Evolutionary conservation across 1,284 basidiomycete species (phyloP), one percentile per base, ranked within the genome.

Genomic region (Sparassis latifolia): DNA sequence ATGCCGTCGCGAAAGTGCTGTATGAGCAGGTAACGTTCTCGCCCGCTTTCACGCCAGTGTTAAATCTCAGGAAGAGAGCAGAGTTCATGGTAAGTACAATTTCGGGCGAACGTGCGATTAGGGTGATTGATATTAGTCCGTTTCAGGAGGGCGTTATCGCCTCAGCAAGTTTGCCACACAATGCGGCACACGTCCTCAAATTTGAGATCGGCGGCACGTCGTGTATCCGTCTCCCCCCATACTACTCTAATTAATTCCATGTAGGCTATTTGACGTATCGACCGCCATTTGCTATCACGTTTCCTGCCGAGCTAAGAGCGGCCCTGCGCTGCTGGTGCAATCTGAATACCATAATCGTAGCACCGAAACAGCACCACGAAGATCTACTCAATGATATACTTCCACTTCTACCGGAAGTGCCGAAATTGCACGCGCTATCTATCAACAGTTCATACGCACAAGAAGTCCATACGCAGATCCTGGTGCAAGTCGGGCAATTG

Each of bases 151-250:
- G 51, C 3, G 63, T 71, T 48, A 68, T 78, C 43, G 45, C 55
- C 1, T 75, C 77, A 3, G 74, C 77, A 2, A 66, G 61, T 45
- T 59, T 71, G 12, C 66, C 71, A 7, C 62, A 65, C 48, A 69
- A 79, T 52, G 68, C 71, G 3, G 49, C 49, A 2, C 60, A 71
- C 50, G 77, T 79, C 1, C 58, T 64, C 10, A 59, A 64, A 38
- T 59, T 80, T 7, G 69, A 72, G 61, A 66, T 79, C 44, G 65
- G 66, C 45, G 76, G 77, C 78, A 61, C 40, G 64, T 10, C 37
- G 9, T 44, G 1, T 47, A 43, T 10, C 2, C 10, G 20, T 42
- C 45, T 27, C 35, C 10, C 5, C 12, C 6, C 12, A 20, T 35
- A 27, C 49, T 4, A 35, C 40, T 33, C 48, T 12, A 50, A 30